Evolutionary conservation across 345 rosid genomes (phyloP), one percentile per base, ranked within the genome.

Genomic region (Mangifera indica): DNA sequence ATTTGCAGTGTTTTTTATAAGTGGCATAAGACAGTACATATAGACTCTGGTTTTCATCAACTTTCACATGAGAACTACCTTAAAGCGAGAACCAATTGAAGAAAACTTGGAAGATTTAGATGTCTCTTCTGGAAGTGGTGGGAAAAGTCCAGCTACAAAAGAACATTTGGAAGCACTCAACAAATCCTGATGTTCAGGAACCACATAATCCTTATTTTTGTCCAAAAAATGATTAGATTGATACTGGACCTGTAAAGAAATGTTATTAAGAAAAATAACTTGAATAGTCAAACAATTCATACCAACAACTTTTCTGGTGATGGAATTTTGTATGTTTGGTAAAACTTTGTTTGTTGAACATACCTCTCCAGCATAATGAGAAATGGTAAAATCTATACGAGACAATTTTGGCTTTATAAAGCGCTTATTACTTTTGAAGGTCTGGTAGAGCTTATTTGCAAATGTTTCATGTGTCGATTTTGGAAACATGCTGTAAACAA

Each of bases 381-480:
- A 80, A 29, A 95, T 82, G 48, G 93, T 82, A 69, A 95, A 95
- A 87, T 95, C 99, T 21, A 98, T 95, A 53, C 98, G 92, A 34
- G 99, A 95, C 65, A 95, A 76, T 79, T 94, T 92, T 63, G 99
- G 99, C 80, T 95, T 95, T 84, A 95, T 78, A 75, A 95, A 95
- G 15, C 99, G 87, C 90, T 95, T 92, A 85, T 92, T 86, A 49
- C 1, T 37, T 78, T 90, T 92, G 76, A 92, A 95, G 63, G 98
- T 95, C 87, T 95, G 99, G 78, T 92, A 92, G 32, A 95, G 93
- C 89, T 89, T 95, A 73, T 92, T 90, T 1, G 98, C 74, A 80
- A 95, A 95, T 59, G 99, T 95, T 80, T 95, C 99, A 51, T 95
- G 98, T 4, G 99, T 95, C 67, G 99, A 95, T 84, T 95, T 94